Evolutionary conservation across 257 asterid species (phyloP).

Genomic region (Penstemon barbatus): DNA sequence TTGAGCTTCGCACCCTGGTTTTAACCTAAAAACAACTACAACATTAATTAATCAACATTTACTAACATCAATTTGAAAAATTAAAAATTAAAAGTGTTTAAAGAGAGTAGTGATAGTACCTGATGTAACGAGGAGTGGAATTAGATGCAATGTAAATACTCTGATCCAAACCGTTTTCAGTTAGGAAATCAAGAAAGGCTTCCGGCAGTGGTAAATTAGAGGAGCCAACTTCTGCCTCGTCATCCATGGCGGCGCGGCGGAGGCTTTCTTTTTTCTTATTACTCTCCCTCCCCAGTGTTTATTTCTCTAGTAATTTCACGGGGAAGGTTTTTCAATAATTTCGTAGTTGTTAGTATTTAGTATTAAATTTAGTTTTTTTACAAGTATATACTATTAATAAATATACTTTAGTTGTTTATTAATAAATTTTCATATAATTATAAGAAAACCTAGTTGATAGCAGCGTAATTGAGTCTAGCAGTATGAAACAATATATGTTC

Average conservation of each 20-base stretch:
- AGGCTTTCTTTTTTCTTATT: too few relatives aligned
- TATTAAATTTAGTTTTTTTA: too few relatives aligned
- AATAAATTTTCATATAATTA: too few relatives aligned
- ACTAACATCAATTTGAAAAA: conserved; percentile 9
- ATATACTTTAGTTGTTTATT: too few relatives aligned
- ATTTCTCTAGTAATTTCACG: too few relatives aligned
- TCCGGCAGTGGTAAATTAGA: conserved; percentile 60
- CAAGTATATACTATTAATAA: too few relatives aligned
- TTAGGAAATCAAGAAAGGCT: conserved; percentile 70
- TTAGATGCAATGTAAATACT: conserved; percentile 58
- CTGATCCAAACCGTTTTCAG: conserved; percentile 73
- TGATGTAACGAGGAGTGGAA: conserved; percentile 81
- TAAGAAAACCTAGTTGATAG: too few relatives aligned
- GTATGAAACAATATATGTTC: too few relatives aligned
- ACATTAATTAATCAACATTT: conserved; percentile 9
- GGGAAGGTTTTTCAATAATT: too few relatives aligned
- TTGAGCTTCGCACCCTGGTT: conserved; percentile 61
- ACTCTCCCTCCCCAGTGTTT: too few relatives aligned
- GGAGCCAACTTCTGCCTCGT: conserved; percentile 24
- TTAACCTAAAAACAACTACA: conserved; percentile 48
- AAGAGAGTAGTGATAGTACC: conserved; percentile 42
- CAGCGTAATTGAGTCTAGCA: too few relatives aligned
- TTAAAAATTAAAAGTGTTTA: neutral
- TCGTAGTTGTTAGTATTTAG: too few relatives aligned
- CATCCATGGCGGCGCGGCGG: conserved; percentile 25